Conservation (phyloP, 2,329 filamentous ascomycete genomes). For the Fusarium foetens region DNA sequence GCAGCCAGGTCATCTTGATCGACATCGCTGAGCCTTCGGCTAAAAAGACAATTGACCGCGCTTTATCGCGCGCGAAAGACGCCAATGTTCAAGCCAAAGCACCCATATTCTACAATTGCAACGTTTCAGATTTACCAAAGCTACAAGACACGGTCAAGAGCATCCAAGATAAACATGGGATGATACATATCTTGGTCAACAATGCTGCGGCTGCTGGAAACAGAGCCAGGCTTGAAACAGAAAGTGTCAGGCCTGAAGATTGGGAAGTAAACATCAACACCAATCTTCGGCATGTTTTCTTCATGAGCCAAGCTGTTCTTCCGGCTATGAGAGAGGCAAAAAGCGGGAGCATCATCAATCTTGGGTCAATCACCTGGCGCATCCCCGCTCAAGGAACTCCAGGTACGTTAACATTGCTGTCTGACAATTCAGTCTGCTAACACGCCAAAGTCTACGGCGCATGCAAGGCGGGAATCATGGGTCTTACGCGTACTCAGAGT, state of each 20-base stretch:
- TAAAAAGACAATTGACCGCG: conserved; percentile 42
- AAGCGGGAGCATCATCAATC: conserved; percentile 64
- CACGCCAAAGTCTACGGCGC: conserved; percentile 54
- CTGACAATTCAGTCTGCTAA: neutral
- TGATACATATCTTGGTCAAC: conserved; percentile 83
- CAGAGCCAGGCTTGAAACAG: conserved; percentile 44
- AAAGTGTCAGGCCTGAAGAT: conserved; percentile 52
- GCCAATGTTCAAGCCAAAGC: conserved; percentile 14
- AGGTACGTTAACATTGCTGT: neutral
- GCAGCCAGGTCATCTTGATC: conserved; percentile 57
- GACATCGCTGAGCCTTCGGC: conserved; percentile 51
- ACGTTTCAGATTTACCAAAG: conserved; percentile 51
- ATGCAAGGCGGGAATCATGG: conserved; percentile 65
- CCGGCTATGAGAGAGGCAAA: conserved; percentile 63
- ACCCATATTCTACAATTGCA: conserved; percentile 56
- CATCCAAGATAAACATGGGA: conserved; percentile 43
- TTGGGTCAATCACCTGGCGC: conserved; percentile 62
- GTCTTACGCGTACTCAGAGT: conserved; percentile 65
- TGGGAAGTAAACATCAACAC: conserved; percentile 57
- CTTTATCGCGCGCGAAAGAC: conserved; percentile 21
- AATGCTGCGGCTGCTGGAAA: conserved; percentile 70
- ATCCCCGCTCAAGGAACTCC: conserved; percentile 56
- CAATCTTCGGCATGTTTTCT: conserved; percentile 62
- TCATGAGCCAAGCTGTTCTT: conserved; percentile 76
- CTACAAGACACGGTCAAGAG: conserved; percentile 49